Base-by-base conservation (phyloP, 306 rosid species). In the Bauhinia variegata region DNA sequence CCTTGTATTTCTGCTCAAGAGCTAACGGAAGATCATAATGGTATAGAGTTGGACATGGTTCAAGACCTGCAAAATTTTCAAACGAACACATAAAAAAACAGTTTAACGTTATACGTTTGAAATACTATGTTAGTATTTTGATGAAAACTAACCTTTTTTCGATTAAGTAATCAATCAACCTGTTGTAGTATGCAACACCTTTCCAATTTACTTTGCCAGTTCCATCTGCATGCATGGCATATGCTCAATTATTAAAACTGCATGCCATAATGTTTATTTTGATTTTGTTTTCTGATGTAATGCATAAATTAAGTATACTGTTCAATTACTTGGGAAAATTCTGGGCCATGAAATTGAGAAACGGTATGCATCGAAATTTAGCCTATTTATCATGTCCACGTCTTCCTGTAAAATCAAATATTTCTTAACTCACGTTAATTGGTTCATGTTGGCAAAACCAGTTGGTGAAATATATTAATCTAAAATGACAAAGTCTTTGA, bases 341-440 rank as follows among this genome's bases (percentile, higher is more conserved):
- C 96, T 87, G 75, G 96, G 85, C 98, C 96, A 92, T 5, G 98
- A 92, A 72, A 92, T 92, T 18, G 98, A 92, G 79, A 89, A 92
- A 12, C 98, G 84, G 76, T 92, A 92, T 28, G 95, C 96, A 71
- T 89, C 98, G 54, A 92, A 92, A 61, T 92, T 86, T 30, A 82
- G 78, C 1, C 62, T 81, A 33, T 75, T 76, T 91, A 92, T 86
- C 74, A 89, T 44, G 75, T 92, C 87, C 63, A 89, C 52, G 58
- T 92, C 98, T 79, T 87, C 88, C 98, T 92, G 86, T 34, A 13
- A 74, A 36, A 38, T 52, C 5, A 36, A 36, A 36, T 6, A 8
- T 5, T 2, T 36, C 28, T 36, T 36, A 36, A 1, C 9, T 5
- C 38, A 38, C 1, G n/a, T n/a, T n/a, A n/a, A n/a, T n/a, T n/a